phyloP scores from a whole-genome alignment of 768 basidiomycete species.

The Russula virescens region DNA sequence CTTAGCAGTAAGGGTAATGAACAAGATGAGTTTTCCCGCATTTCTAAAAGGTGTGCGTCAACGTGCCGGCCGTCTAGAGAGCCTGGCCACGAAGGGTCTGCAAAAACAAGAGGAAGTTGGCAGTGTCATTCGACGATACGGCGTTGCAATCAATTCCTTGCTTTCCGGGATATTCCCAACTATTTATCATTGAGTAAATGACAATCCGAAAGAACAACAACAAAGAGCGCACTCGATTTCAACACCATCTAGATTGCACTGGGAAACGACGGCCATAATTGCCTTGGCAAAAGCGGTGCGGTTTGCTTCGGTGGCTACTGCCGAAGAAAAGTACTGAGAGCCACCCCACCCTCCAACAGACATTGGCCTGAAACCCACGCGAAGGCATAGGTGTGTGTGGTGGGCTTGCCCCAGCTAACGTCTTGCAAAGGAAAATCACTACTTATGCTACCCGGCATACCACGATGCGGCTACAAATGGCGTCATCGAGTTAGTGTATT shows the following conservation, averaged over 20 bases:
- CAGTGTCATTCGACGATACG: no score
- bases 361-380: constrained; percentile 41
- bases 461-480: constrained; percentile 42
- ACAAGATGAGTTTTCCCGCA: no score
- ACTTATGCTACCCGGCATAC: constrained; percentile 51
- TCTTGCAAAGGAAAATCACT: constrained; percentile 36
- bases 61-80: no score
- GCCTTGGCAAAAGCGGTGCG: constrained; percentile 16
- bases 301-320: constrained; percentile 12
- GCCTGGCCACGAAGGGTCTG: no score
- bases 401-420: constrained; percentile 54
- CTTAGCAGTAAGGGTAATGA: no score
- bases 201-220: no score
- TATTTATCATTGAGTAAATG: no score
- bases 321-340: constrained; percentile 15
- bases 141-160: no score
- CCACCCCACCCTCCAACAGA: constrained; percentile 22
- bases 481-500: no score
- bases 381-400: constrained; percentile 52
- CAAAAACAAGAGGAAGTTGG: no score
- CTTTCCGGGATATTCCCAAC: no score
- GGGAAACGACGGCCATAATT: neutral
- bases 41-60: no score
- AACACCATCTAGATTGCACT: constrained; percentile 17
- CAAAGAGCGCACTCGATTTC: neutral